These are phyloP conservation scores for Artemisia annua DNA, from an alignment of 129 eudicot species.

Conservation along the genomic window DNA sequence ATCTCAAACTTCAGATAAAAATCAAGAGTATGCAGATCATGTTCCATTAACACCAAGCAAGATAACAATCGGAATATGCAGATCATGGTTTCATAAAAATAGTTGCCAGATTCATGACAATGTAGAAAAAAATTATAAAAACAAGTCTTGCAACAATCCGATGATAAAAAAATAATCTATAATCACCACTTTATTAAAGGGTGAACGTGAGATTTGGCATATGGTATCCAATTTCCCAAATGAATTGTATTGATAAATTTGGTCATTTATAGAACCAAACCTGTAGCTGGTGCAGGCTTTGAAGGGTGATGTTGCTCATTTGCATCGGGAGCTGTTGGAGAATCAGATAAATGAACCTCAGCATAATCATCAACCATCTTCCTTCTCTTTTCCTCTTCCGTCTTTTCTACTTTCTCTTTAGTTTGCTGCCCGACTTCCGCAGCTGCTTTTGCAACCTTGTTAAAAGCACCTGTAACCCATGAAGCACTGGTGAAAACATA, in stretches of 20 bases:
- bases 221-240: conserved; percentile 22
- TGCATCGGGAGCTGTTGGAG: conserved; percentile 37
- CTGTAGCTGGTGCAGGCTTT: conserved; percentile 39
- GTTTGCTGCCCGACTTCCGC: conserved; percentile 55
- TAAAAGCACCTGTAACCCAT: conserved; percentile 54
- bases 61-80: not conserved
- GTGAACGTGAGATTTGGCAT: conserved; percentile 4
- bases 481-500: conserved; percentile 45
- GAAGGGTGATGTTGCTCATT: conserved; percentile 30
- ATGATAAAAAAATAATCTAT: conserved; percentile 29
- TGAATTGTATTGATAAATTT: conserved; percentile 12
- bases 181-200: conserved; percentile 30
- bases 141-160: conserved; percentile 28
- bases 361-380: conserved; percentile 49
- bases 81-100: conserved; percentile 14
- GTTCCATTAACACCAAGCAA: not conserved
- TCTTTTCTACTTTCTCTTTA: conserved; percentile 46
- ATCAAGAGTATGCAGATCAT: not conserved
- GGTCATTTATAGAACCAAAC: conserved; percentile 39
- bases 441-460: conserved; percentile 51
- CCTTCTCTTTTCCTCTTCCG: conserved; percentile 33
- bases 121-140: conserved; percentile 12
- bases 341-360: conserved; percentile 32
- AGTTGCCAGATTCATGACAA: conserved; percentile 33
- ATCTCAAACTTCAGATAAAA: not conserved